Conservation (phyloP, 1,284 basidiomycete genomes). For the Rhodotorula sp. region DNA sequence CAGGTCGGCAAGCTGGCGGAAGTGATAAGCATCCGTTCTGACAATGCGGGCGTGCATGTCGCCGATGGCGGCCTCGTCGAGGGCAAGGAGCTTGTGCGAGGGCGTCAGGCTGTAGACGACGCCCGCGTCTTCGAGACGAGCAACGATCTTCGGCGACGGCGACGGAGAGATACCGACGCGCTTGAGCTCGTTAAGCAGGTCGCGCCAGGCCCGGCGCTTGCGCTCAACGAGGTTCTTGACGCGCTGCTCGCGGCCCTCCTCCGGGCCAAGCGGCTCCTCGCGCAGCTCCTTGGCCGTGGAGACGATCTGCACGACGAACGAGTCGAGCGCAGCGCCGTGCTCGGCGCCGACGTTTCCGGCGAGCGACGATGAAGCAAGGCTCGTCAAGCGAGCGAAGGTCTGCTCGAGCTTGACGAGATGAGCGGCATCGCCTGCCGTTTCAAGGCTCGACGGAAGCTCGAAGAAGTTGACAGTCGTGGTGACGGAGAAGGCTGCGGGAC, state of each 20-base stretch:
- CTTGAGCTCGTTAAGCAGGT: slow-evolving; percentile 86
- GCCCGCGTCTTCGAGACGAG: slow-evolving; percentile 66
- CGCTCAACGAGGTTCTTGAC: slow-evolving; percentile 72
- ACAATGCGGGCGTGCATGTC: slow-evolving; percentile 36
- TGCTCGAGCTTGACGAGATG: slow-evolving; percentile 40
- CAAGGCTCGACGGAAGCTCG: slow-evolving; percentile 13
- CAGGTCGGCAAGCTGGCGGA: slow-evolving; percentile 67
- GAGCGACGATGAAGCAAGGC: slow-evolving; percentile 13
- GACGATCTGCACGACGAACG: slow-evolving; percentile 73
- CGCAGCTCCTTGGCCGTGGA: slow-evolving; percentile 66
- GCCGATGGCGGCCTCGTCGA: slow-evolving; percentile 45
- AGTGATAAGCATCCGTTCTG: slow-evolving; percentile 61
- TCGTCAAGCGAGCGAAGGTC: slow-evolving; percentile 34
- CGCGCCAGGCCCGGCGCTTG: slow-evolving; percentile 89
- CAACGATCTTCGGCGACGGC: slow-evolving; percentile 70
- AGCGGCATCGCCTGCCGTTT: background rate
- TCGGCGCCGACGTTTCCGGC: slow-evolving; percentile 16
- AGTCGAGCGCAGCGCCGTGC: slow-evolving; percentile 27
- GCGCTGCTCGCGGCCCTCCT: slow-evolving; percentile 66
- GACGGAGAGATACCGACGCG: slow-evolving; percentile 73
- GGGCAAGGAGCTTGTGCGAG: slow-evolving; percentile 48
- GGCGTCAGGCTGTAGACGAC: slow-evolving; percentile 62
- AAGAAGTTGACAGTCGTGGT: background rate
- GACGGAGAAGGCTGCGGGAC: background rate
- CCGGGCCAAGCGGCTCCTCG: slow-evolving; percentile 54